Evolutionary conservation across 352 stramenopile genomes (phyloP), one percentile per base, ranked within the genome.

Genomic region (Phytophthora macrochlamydospora): DNA sequence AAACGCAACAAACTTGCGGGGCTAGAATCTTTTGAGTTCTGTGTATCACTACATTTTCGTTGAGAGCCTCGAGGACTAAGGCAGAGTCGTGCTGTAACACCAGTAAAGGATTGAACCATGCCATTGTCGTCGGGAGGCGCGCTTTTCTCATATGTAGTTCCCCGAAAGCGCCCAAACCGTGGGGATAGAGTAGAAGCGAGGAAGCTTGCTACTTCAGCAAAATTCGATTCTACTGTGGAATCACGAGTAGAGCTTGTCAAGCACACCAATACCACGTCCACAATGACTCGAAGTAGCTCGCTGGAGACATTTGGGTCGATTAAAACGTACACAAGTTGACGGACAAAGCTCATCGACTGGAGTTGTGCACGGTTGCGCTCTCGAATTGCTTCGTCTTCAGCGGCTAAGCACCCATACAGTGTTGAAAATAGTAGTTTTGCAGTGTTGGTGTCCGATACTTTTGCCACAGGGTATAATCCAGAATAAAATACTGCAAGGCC

Each of bases 401-500:
- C 56, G 31, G 67, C 80, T 14, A 91, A 59, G 29, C 71, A 88
- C 12, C 76, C 77, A 53, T 93, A 93, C 11, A 93, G 71, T 29
- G 81, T 67, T 31, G 81, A 89, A 50, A 91, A 93, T 2, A 93
- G 70, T 6, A 79, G 49, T 28, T 81, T 78, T 12, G 85, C 71
- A 6, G 75, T 85, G 12, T 69, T 54, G 3, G 46, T 63, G 0
- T 44, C 58, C 3, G 71, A 38, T 0, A 74, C 72, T 59, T 80
- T 52, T 88, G 70, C 85, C 85, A 93, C 8, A 93, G 69, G 2
- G 77, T 87, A 42, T 89, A 87, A 51, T 93, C 85, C 48, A 93
- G 59, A 31, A 91, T 74, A 56, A 91, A 91, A 40, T 93, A 74
- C 52, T 93, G 85, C 13, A 91, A 62, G 7, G 82, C 85, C 38